Percentiles rank a stretch among this genome's conserved stretches.
Conservation (phyloP, 371 early-diverging fungal species). For the Parasitella parasitica region DNA sequence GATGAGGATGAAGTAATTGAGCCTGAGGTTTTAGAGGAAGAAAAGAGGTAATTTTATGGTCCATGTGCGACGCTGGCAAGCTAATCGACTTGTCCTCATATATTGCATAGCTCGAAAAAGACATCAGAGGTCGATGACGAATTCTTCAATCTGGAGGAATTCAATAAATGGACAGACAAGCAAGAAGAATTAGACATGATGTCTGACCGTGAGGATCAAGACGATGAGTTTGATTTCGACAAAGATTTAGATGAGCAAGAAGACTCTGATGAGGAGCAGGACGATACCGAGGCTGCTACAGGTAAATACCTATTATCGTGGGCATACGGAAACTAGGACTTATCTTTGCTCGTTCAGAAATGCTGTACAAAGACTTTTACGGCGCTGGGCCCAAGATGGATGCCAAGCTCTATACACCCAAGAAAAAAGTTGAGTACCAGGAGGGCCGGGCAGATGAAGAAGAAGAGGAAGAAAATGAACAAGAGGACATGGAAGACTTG, state of each 20-base stretch:
- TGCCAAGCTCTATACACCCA: slow-evolving; percentile 29
- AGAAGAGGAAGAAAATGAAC: slow-evolving; percentile 49
- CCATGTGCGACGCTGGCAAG: too few species aligned
- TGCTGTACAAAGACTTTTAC: slow-evolving; percentile 56
- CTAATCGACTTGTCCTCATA: background rate
- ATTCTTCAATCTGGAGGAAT: slow-evolving; percentile 63
- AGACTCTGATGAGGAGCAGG: slow-evolving; percentile 47
- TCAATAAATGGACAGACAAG: slow-evolving; percentile 63
- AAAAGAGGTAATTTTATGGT: background rate
- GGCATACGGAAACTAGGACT: background rate
- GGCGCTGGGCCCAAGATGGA: slow-evolving; percentile 23
- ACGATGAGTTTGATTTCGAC: slow-evolving; percentile 50
- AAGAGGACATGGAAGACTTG: slow-evolving; percentile 44
- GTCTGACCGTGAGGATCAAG: slow-evolving; percentile 56
- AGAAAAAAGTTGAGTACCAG: slow-evolving; percentile 29
- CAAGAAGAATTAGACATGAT: slow-evolving; percentile 28
- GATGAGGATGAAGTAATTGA: slow-evolving; percentile 16
- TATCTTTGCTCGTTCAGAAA: slow-evolving; percentile 28
- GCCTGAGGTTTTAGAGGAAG: slow-evolving; percentile 11
- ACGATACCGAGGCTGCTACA: slow-evolving; percentile 42
- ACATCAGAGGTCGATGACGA: slow-evolving; percentile 66
- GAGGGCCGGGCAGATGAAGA: slow-evolving; percentile 38
- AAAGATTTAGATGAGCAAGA: slow-evolving; percentile 54
- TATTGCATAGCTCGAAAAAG: slow-evolving; percentile 14
- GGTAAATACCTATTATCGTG: slow-evolving; percentile 5